Evolutionary conservation across 2,329 filamentous ascomycete species (phyloP).

Genomic region (Dactylellina parvicollis): DNA sequence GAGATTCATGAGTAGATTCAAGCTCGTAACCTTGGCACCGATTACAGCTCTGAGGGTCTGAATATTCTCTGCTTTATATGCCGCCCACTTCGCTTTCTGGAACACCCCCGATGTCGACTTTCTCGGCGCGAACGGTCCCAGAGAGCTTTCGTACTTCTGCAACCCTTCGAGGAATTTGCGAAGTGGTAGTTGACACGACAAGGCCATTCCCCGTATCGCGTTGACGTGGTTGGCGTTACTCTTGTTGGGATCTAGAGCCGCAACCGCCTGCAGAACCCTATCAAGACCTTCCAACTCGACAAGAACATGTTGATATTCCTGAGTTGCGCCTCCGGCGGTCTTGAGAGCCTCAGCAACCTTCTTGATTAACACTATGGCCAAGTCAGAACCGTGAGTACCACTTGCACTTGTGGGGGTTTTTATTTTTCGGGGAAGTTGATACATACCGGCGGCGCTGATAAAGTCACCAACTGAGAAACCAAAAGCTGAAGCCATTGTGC

Average conservation of each 20-base stretch:
- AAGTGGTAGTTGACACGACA: background rate
- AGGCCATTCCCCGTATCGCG: background rate
- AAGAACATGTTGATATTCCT: slow-evolving; percentile 1
- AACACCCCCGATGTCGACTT: background rate
- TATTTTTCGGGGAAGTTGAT: too few relatives aligned
- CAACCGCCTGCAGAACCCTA: background rate
- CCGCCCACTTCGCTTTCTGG: slow-evolving; percentile 4
- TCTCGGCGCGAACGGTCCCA: background rate
- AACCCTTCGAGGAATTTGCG: background rate
- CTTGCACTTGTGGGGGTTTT: too few relatives aligned
- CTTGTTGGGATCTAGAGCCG: background rate
- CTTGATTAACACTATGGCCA: background rate
- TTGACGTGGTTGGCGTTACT: background rate
- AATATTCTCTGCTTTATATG: background rate
- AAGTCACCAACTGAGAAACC: background rate
- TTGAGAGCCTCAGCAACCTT: background rate
- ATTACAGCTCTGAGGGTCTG: background rate
- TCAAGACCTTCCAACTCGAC: slow-evolving; percentile 1
- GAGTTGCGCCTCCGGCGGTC: background rate
- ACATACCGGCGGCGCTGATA: background rate
- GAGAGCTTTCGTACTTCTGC: background rate
- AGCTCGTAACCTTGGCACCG: background rate
- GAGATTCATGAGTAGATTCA: background rate
- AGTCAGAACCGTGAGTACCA: background rate
- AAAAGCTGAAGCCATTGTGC: background rate